Conservation (phyloP, 2,329 filamentous ascomycete genomes). For the Alternaria brassicicola region DNA sequence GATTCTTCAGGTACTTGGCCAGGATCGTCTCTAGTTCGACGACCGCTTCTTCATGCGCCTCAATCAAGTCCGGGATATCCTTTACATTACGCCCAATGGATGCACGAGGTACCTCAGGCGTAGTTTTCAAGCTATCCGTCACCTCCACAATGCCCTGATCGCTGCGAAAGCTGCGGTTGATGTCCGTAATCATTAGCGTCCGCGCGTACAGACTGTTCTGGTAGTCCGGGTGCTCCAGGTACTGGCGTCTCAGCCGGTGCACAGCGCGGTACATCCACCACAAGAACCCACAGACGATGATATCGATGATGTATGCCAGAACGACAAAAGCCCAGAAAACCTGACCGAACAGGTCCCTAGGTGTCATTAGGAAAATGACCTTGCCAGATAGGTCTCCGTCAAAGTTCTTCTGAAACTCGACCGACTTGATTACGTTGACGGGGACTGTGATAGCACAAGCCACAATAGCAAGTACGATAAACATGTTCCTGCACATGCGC, state of each 20-base stretch:
- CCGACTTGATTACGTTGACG: conserved; percentile 64
- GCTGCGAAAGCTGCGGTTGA: conserved; percentile 75
- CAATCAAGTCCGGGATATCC: conserved; percentile 82
- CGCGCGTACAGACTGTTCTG: conserved; percentile 82
- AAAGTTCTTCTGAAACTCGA: conserved; percentile 20
- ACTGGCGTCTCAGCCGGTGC: conserved; percentile 71
- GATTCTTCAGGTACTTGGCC: conserved; percentile 89
- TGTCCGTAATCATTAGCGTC: conserved; percentile 75
- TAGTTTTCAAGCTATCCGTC: conserved; percentile 79
- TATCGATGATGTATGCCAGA: conserved; percentile 69
- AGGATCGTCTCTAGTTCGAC: conserved; percentile 81
- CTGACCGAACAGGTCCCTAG: conserved; percentile 56
- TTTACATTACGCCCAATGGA: conserved; percentile 92
- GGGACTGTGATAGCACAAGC: conserved; percentile 82
- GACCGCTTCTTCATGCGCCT: conserved; percentile 80
- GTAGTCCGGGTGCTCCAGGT: conserved; percentile 87
- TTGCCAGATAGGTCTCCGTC: conserved; percentile 8
- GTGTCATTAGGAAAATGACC: conserved; percentile 40
- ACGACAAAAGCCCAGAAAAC: conserved; percentile 66
- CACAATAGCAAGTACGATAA: conserved; percentile 72
- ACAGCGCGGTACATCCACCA: conserved; percentile 90
- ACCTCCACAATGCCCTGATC: conserved; percentile 89
- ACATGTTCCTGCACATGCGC: conserved; percentile 91
- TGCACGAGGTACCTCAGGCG: conserved; percentile 77
- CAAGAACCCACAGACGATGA: conserved; percentile 78